Conservation (phyloP, 2,329 filamentous ascomycete genomes). For the Rutstroemia sp. region DNA sequence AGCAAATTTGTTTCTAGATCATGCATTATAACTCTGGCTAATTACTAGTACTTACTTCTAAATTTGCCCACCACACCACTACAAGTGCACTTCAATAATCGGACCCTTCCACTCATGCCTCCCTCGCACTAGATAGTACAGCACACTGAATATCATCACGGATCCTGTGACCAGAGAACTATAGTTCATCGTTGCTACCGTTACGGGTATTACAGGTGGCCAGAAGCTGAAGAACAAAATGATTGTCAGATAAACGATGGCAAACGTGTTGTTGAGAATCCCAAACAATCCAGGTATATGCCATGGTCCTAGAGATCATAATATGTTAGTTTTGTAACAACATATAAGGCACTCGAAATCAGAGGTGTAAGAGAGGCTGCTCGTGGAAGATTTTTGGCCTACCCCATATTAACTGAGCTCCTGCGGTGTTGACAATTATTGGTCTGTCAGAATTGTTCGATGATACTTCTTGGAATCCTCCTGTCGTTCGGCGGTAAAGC, state of each 20-base stretch:
- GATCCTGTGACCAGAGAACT: slow-evolving; percentile 8
- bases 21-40: no score
- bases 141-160: slow-evolving; percentile 4
- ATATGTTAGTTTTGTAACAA: not conserved
- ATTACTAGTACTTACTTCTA: no score
- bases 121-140: slow-evolving; percentile 5
- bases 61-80: no score
- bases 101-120: not conserved
- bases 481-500: slow-evolving; percentile 7
- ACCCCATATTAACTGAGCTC: slow-evolving; percentile 6
- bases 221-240: slow-evolving; percentile 38
- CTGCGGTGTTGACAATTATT: not conserved
- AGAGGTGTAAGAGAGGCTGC: not conserved
- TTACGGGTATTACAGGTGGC: slow-evolving; percentile 33
- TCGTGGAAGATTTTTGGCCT: not conserved
- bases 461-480: not conserved
- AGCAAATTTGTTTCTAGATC: no score
- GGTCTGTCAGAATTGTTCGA: not conserved
- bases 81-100: not conserved
- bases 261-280: slow-evolving; percentile 34
- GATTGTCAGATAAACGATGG: slow-evolving; percentile 35
- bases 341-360: not conserved
- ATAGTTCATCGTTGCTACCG: slow-evolving; percentile 39
- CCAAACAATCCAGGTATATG: slow-evolving; percentile 31
- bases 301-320: slow-evolving; percentile 2